These are phyloP conservation scores for Rhynchosporium agropyri DNA, from an alignment of 2,329 filamentous ascomycete genomes.

Conservation along the genomic window DNA sequence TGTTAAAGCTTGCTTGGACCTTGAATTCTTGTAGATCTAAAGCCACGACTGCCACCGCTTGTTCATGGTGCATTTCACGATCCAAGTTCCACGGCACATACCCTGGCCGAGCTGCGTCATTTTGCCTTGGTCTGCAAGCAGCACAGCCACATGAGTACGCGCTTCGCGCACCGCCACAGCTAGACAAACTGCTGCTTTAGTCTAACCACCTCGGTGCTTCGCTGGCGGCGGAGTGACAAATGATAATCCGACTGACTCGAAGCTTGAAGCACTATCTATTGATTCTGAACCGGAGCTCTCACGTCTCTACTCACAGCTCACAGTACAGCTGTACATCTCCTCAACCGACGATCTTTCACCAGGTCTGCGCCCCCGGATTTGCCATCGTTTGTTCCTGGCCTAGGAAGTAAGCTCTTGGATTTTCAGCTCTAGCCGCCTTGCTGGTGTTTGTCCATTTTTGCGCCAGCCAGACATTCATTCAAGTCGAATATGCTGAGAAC, in stretches of 20 bases:
- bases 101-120: slow-evolving; percentile 14
- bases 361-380: slow-evolving; percentile 15
- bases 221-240: no score
- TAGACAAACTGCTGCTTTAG: not conserved
- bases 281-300: not conserved
- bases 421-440: slow-evolving; percentile 21
- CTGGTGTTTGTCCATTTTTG: slow-evolving; percentile 18
- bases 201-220: no score
- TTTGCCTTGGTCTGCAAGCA: not conserved
- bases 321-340: slow-evolving; percentile 7
- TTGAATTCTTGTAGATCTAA: slow-evolving; percentile 13
- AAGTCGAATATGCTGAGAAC: slow-evolving; percentile 61
- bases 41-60: not conserved
- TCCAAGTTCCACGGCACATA: slow-evolving; percentile 11
- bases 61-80: slow-evolving; percentile 12
- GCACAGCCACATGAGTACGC: no score
- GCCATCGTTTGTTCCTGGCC: slow-evolving; percentile 10
- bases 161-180: slow-evolving; percentile 3
- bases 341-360: not conserved
- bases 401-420: slow-evolving; percentile 10
- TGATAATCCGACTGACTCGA: no score
- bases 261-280: no score
- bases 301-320: not conserved
- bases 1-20: slow-evolving; percentile 19
- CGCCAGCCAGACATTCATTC: slow-evolving; percentile 24